A percentile compares a stretch with the other conserved stretches of the same genome.
Conservation (phyloP, 106 monocot genomes). For the Acorus calamus region DNA sequence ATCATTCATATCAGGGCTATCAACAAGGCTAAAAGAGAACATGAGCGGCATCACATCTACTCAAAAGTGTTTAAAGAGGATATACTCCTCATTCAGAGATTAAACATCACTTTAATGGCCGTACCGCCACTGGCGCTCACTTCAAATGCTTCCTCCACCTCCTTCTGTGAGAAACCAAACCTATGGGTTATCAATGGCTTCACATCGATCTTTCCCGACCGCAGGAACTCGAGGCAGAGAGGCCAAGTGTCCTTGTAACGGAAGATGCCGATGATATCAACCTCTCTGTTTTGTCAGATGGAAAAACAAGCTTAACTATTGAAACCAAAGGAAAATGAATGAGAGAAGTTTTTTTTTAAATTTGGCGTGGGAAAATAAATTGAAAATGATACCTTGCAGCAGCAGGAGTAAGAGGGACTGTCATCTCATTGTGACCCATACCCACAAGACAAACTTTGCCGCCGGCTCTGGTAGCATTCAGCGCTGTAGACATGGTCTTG, state of each 20-base stretch:
- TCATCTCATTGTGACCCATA: conserved; percentile 93
- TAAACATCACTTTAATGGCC: conserved; percentile 97
- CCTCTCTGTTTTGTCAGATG: conserved; percentile 42
- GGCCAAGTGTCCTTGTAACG: conserved; percentile 99
- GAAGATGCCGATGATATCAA: conserved; percentile 77
- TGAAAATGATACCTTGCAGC: conserved; percentile 48
- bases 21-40: no score
- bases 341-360: background rate
- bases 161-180: conserved; percentile 88
- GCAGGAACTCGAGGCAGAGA: conserved; percentile 66
- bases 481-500: conserved; percentile 91
- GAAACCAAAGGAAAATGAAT: background rate
- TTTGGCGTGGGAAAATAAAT: background rate
- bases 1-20: no score
- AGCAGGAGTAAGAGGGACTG: conserved; percentile 71
- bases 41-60: no score
- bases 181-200: conserved; percentile 93
- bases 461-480: conserved; percentile 59
- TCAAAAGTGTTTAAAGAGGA: no score
- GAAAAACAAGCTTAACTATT: background rate
- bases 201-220: conserved; percentile 78
- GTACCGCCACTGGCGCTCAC: conserved; percentile 73
- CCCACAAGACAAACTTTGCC: conserved; percentile 89
- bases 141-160: conserved; percentile 89
- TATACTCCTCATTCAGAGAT: conserved; percentile 15